phyloP scores from a whole-genome alignment of 768 basidiomycete genomes.

The Mycena chlorophos region DNA sequence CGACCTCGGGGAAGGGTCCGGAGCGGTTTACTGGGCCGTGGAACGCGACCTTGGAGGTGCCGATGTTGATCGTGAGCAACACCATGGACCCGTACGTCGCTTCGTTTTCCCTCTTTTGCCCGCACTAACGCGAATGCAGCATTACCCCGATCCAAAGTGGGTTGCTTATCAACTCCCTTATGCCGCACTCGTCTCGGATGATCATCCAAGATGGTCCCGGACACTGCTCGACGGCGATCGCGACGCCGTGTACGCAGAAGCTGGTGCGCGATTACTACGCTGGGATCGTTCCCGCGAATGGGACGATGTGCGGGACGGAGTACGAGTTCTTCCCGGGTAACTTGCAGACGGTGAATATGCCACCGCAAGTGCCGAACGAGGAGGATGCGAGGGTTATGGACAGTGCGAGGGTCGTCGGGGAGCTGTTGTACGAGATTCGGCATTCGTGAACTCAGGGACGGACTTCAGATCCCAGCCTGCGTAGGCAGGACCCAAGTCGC shows the following conservation, averaged over 20 bases:
- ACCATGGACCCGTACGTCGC: conserved; percentile 21
- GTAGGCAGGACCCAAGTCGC: no score
- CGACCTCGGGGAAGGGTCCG: conserved; percentile 18
- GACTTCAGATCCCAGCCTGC: no score
- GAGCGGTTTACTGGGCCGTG: conserved; percentile 31
- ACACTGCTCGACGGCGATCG: conserved; percentile 13
- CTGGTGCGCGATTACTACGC: conserved; percentile 17
- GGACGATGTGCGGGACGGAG: conserved; percentile 13
- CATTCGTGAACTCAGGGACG: no score
- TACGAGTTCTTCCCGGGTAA: conserved; percentile 12
- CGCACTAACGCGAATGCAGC: conserved; percentile 14
- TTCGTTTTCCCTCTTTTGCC: neutral
- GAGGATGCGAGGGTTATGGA: conserved; percentile 9
- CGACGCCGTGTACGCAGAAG: conserved; percentile 14
- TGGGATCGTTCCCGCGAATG: conserved; percentile 14
- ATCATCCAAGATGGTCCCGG: conserved; percentile 27
- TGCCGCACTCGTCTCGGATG: conserved; percentile 25
- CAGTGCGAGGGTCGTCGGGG: conserved; percentile 5
- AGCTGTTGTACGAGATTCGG: conserved; percentile 7
- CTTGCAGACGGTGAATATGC: neutral
- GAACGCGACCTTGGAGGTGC: conserved; percentile 28
- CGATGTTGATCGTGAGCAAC: conserved; percentile 32
- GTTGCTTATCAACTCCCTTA: conserved; percentile 23
- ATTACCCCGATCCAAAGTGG: conserved; percentile 27
- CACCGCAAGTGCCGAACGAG: neutral